Conservation (phyloP, 2,329 filamentous ascomycete genomes). For the Sporothrix humicola region DNA sequence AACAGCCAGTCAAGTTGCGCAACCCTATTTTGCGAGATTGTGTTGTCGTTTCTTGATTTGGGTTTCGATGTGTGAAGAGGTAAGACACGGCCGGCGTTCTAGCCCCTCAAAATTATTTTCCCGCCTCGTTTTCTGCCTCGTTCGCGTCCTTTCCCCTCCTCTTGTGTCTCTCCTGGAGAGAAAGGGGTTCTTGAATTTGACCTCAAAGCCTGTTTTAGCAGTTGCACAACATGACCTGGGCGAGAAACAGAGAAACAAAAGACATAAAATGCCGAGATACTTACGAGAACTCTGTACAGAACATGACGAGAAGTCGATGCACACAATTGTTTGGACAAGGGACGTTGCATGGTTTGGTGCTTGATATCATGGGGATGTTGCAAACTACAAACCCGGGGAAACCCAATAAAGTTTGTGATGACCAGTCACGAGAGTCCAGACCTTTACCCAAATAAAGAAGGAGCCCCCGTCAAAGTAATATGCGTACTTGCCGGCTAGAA, state of each 20-base stretch:
- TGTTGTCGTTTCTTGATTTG: constrained; percentile 8
- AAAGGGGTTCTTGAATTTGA: background rate
- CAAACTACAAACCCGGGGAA: constrained; percentile 13
- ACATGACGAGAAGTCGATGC: background rate
- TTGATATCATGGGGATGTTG: background rate
- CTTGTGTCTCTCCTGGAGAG: background rate
- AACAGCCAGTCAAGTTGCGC: background rate
- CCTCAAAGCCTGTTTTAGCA: constrained; percentile 25
- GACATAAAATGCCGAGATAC: background rate
- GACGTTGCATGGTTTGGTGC: background rate
- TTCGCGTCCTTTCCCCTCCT: background rate
- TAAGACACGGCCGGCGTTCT: constrained; percentile 14
- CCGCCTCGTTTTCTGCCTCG: background rate
- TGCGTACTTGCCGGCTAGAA: background rate
- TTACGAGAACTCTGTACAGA: background rate
- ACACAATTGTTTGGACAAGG: background rate
- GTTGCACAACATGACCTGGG: constrained; percentile 25
- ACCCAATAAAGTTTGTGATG: background rate
- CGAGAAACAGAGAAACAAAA: constrained; percentile 8
- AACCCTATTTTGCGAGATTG: constrained; percentile 6
- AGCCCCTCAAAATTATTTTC: background rate
- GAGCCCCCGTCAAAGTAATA: background rate
- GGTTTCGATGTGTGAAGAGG: background rate
- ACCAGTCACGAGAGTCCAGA: constrained; percentile 17
- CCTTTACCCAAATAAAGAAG: background rate